Evolutionary conservation across 2,329 filamentous ascomycete genomes (phyloP), one percentile per base, ranked within the genome.

Genomic region (Aureobasidium sp.): DNA sequence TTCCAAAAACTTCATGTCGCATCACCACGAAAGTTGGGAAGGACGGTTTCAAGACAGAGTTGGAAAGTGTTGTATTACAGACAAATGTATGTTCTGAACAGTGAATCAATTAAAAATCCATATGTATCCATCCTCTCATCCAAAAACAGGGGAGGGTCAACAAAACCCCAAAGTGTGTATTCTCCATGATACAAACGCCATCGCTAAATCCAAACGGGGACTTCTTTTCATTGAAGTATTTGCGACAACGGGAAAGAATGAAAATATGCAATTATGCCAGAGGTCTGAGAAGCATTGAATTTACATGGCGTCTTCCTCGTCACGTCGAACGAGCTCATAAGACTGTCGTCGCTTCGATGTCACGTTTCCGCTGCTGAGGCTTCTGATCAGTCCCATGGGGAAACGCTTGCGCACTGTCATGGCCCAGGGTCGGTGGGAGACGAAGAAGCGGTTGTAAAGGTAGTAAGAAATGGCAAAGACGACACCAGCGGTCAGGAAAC

Each of bases 391-490:
- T 15, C 43, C 55, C 31, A 58, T 13, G 11, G 63, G 61, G n/a
- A 61, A 35, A 21, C 58, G 57, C 25, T 49, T 51, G 13, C 57
- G 51, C n/a, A 62, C 58, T 4, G 53, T 46, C 27, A 51, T 23
- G 40, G 19, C 37, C 25, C 45, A 59, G 15, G 57, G 57, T 29
- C 60, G 60, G 35, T 61, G 57, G 21, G 45, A 37, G 21, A 64
- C 25, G 54, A 70, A 63, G 65, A 62, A 77, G 68, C 78, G 77
- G 29, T 75, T 75, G 63, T 82, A 83, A 25, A 74, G 69, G 74
- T 75, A 79, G 77, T 79, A 83, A 59, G 78, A 69, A 40, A 73
- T 67, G 61, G 79, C 72, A 17, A 80, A 75, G 21, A 81, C 71
- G 25, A 76, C 67, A 43, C 74, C 75, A 27, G 77, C 80, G 13